Evolutionary conservation across 805 yeast genomes (phyloP), one percentile per base, ranked within the genome.

Genomic region (Ogataea salicorniae): DNA sequence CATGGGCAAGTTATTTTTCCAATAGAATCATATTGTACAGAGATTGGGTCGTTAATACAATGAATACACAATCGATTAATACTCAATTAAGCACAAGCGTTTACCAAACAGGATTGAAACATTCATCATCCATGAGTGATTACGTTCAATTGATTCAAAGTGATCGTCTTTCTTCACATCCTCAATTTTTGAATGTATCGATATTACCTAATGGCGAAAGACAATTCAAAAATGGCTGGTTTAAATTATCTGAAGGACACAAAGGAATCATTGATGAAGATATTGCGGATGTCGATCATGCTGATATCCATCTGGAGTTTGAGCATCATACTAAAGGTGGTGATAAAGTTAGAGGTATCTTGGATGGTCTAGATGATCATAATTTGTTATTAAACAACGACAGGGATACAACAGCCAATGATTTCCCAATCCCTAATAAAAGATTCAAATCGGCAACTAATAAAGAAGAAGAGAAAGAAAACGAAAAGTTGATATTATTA

Each of bases 1-100:
- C 60, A 1, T 46, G 63, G 50, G 59, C 66, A 3, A 48, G 50
- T 34, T 58, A 57, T 39, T 65, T 51, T 44, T 57, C 62, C 1
- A 61, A 61, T 41, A 48, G 69, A 39, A 52, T 65, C 23, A 58
- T 65, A 3, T 35, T 65, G 9, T 64, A 57, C 43, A 58, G 54
- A 48, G 69, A 65, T 45, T 65, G 69, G 69, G 53, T 61, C 6
- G 40, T 44, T 34, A 49, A 51, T 17, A 50, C 22, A 4, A 11
- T 26, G 31, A 9, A 26, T 26, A 4, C 9, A 26, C 31, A 9
- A 2, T 26, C 31, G 31, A 26, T 9, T 26, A 26, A 26, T 26
- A 6, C 31, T 26, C 31, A 26, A 26, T 4, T 26, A 9, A 26
- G 3, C 31, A 26, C 5, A 26, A 26, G 31, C 13, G 13, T 26